These are phyloP conservation scores for Nemania bipapillata DNA, from an alignment of 2,329 filamentous ascomycete genomes.

Conservation along the genomic window DNA sequence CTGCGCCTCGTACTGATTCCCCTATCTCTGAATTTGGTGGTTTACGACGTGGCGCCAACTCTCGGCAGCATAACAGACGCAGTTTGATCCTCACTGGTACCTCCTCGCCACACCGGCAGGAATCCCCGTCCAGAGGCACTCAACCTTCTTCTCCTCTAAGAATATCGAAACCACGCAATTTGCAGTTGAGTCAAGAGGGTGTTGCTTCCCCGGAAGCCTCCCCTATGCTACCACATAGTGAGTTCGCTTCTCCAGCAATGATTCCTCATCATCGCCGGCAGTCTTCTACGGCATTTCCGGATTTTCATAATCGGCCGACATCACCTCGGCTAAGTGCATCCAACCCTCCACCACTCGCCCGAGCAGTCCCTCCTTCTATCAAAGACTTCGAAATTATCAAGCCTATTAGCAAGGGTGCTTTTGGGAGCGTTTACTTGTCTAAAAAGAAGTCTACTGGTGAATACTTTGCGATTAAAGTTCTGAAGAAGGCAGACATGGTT, in stretches of 20 bases:
- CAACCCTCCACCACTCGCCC: slow-evolving; percentile 82
- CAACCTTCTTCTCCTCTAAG: slow-evolving; percentile 87
- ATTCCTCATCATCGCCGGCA: slow-evolving; percentile 79
- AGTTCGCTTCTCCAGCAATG: slow-evolving; percentile 80
- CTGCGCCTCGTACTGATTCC: slow-evolving; percentile 80
- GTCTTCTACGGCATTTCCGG: slow-evolving; percentile 87
- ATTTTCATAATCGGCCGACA: slow-evolving; percentile 70
- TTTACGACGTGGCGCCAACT: slow-evolving; percentile 78
- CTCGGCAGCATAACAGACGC: slow-evolving; percentile 83
- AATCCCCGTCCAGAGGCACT: slow-evolving; percentile 81
- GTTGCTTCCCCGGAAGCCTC: slow-evolving; percentile 88
- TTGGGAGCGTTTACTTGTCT: slow-evolving; percentile 95
- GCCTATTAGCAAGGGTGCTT: slow-evolving; percentile 97
- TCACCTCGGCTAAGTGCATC: slow-evolving; percentile 85
- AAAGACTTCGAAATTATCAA: slow-evolving; percentile 99
- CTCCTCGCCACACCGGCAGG: slow-evolving; percentile 83
- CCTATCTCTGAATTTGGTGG: slow-evolving; percentile 86
- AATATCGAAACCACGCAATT: slow-evolving; percentile 79
- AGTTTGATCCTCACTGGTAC: slow-evolving; percentile 85
- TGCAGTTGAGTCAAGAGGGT: slow-evolving; percentile 69
- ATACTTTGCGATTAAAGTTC: slow-evolving; percentile 97
- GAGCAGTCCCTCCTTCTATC: slow-evolving; percentile 92
- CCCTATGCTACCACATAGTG: slow-evolving; percentile 83
- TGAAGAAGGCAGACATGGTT: slow-evolving; percentile 99
- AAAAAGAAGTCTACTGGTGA: slow-evolving; percentile 99